A percentile compares a stretch with the other conserved stretches of the same genome.
Conservation (phyloP, 1,284 basidiomycete species). For the Tremellales sp. region DNA sequence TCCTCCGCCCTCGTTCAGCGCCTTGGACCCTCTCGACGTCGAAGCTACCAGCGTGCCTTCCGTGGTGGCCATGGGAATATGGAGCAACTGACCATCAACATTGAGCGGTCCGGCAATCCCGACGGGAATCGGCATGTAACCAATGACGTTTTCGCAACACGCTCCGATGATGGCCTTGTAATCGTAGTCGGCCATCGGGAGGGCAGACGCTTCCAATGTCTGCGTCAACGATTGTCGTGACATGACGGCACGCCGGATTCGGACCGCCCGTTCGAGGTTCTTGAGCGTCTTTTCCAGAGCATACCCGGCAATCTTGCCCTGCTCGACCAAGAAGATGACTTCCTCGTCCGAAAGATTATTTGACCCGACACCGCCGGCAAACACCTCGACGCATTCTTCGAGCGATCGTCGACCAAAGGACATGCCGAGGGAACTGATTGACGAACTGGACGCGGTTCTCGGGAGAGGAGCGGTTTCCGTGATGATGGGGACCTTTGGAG, state of each 20-base stretch:
- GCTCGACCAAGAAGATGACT: constrained; percentile 80
- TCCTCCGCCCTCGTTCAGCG: constrained; percentile 91
- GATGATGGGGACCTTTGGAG: constrained; percentile 31
- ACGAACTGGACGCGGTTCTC: constrained; percentile 7
- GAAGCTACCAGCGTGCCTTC: constrained; percentile 98
- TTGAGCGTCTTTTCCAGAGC: constrained; percentile 90
- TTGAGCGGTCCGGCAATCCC: constrained; percentile 95
- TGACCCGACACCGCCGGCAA: constrained; percentile 67
- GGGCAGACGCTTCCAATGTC: constrained; percentile 75
- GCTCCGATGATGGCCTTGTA: constrained; percentile 93
- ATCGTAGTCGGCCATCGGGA: constrained; percentile 85
- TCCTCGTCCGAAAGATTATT: constrained; percentile 83
- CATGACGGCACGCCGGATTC: constrained; percentile 81
- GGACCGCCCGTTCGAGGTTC: constrained; percentile 81
- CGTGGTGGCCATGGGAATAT: constrained; percentile 98
- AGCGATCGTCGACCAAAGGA: constrained; percentile 55
- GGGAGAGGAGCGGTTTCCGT: constrained; percentile 10
- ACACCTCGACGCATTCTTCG: constrained; percentile 81
- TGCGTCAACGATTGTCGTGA: constrained; percentile 83
- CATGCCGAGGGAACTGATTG: constrained; percentile 10
- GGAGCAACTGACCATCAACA: constrained; percentile 79
- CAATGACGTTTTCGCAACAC: constrained; percentile 99
- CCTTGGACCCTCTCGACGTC: constrained; percentile 95
- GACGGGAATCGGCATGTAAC: constrained; percentile 93
- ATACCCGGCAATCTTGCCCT: constrained; percentile 90